Conservation (phyloP, 768 basidiomycete genomes). For the Rhodotorula babjevae region DNA sequence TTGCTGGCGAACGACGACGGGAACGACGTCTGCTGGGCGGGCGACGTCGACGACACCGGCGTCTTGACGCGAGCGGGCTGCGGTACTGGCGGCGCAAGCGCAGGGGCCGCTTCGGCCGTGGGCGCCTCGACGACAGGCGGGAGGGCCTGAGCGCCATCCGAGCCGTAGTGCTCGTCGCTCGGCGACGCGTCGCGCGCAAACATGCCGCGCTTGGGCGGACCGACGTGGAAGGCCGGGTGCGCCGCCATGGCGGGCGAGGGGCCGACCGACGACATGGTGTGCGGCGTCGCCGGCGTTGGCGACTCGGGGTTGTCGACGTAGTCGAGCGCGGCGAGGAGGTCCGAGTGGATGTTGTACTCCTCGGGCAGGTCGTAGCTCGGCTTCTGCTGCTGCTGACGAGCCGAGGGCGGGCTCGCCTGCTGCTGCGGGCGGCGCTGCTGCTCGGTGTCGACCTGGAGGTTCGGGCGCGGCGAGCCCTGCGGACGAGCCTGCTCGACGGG, state of each 20-base stretch:
- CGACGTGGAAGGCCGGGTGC: constrained; percentile 13
- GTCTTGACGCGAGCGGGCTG: background rate
- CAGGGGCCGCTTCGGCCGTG: background rate
- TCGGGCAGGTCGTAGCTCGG: background rate
- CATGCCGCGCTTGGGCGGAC: constrained; percentile 17
- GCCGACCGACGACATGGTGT: constrained; percentile 18
- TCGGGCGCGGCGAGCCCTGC: too few species aligned
- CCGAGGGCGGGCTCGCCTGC: background rate
- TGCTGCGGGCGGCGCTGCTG: background rate
- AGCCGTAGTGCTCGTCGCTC: constrained; percentile 18
- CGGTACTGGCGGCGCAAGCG: background rate
- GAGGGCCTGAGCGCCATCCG: background rate
- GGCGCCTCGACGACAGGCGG: constrained; percentile 13
- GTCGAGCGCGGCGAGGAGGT: constrained; percentile 35
- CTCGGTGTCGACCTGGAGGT: background rate
- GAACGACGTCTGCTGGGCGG: constrained; percentile 50
- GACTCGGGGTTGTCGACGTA: constrained; percentile 25
- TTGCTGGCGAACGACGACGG: constrained; percentile 85
- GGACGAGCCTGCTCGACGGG: background rate
- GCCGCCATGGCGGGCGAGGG: constrained; percentile 12
- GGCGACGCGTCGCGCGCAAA: constrained; percentile 8
- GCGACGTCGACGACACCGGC: constrained; percentile 25
- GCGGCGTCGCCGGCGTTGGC: constrained; percentile 8
- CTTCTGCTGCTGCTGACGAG: background rate
- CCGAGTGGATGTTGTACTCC: constrained; percentile 29